These are phyloP conservation scores for Apophysomyces sp. DNA, from an alignment of 371 early-diverging fungal species.

Conservation along the genomic window DNA sequence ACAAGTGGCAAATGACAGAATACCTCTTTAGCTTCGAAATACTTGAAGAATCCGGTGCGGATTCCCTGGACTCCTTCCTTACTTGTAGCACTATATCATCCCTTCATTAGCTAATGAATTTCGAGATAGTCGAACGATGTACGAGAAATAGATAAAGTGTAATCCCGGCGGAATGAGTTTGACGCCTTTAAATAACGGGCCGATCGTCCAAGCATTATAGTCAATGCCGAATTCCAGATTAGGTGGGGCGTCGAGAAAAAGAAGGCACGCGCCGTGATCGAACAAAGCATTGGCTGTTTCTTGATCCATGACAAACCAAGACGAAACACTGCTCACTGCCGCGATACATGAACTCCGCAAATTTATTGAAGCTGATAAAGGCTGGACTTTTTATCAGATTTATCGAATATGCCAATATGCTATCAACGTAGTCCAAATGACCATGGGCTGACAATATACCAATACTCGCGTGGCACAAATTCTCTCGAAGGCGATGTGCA, in stretches of 20 bases:
- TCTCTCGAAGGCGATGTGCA: too few relatives aligned
- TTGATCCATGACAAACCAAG: conserved; percentile 63
- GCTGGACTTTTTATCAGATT: neutral
- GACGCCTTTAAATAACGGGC: conserved; percentile 89
- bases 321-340: neutral
- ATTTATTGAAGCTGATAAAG: too few relatives aligned
- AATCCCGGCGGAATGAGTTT: conserved; percentile 94
- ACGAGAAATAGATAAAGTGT: conserved; percentile 91
- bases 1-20: too few relatives aligned
- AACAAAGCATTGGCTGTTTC: conserved; percentile 73
- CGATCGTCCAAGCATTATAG: conserved; percentile 87
- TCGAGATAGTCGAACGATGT: conserved; percentile 4
- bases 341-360: neutral
- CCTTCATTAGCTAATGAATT: neutral
- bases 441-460: too few relatives aligned
- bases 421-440: too few relatives aligned
- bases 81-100: conserved; percentile 41
- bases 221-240: conserved; percentile 91
- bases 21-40: conserved; percentile 70
- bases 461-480: too few relatives aligned
- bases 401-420: neutral
- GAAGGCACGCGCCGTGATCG: conserved; percentile 72
- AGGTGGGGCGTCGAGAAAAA: conserved; percentile 83
- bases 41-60: conserved; percentile 75
- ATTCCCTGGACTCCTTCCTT: conserved; percentile 61